phyloP scores from a whole-genome alignment of 2,329 filamentous ascomycete genomes.

The Clarireedia monteithiana region DNA sequence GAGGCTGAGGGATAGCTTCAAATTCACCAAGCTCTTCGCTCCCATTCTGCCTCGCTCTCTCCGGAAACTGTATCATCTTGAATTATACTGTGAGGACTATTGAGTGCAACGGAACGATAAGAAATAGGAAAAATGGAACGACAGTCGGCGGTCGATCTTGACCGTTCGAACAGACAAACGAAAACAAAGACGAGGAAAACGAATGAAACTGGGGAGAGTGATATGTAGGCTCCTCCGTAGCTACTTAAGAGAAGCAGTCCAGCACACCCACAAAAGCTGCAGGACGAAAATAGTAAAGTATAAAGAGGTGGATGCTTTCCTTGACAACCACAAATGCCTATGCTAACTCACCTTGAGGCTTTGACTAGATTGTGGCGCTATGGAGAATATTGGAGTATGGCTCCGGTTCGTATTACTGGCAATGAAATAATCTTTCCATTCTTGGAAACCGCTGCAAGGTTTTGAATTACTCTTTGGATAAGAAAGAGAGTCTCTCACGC shows the following conservation, averaged over 20 bases:
- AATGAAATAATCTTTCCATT: neutral
- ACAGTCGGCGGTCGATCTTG: neutral
- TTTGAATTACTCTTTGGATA: neutral
- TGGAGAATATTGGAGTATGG: neutral
- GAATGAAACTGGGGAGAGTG: neutral
- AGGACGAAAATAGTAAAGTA: conserved; percentile 1
- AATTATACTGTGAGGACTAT: neutral
- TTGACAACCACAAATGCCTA: neutral
- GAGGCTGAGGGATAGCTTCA: conserved; percentile 1
- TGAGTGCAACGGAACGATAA: neutral
- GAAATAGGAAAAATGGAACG: neutral
- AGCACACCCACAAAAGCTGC: neutral
- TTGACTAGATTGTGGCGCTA: neutral
- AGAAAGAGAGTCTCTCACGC: neutral
- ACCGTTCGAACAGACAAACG: neutral
- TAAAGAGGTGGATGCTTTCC: neutral
- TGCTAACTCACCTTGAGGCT: neutral
- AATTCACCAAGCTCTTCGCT: conserved; percentile 2
- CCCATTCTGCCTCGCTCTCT: neutral
- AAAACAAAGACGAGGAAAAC: conserved; percentile 1
- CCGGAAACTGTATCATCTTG: conserved; percentile 6
- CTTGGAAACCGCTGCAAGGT: neutral
- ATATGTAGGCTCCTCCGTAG: neutral
- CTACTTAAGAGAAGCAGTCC: conserved; percentile 3
- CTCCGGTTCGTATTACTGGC: neutral